Conservation (phyloP, 257 asterid species). For the Solanum habrochaites region DNA sequence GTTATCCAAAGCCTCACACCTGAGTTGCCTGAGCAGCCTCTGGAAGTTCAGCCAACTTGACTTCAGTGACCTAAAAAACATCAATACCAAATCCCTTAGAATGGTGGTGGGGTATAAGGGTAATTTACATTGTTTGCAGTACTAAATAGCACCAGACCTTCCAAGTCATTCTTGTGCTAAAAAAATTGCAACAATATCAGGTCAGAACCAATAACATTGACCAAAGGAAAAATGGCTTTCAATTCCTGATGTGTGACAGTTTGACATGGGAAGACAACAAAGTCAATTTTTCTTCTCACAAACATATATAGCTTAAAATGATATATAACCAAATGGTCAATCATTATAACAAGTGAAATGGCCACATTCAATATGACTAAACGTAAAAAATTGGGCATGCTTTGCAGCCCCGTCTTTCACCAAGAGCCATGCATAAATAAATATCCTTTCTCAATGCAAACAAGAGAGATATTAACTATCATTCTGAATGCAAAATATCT, state of each 20-base stretch:
- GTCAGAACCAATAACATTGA: not conserved
- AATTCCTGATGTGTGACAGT: not conserved
- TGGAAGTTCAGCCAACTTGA: slow-evolving; percentile 1
- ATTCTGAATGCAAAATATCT: not conserved
- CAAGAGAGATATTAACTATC: not conserved
- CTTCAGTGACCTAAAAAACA: not conserved
- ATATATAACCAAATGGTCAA: not conserved
- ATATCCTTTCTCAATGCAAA: not conserved
- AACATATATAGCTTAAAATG: not conserved
- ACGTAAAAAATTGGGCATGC: not conserved
- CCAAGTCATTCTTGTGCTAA: not conserved
- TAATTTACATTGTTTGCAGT: not conserved
- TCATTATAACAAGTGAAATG: not conserved
- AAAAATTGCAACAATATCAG: not conserved
- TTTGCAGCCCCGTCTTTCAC: not conserved
- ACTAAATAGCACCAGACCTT: not conserved
- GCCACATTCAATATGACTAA: not conserved
- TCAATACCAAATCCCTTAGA: not conserved
- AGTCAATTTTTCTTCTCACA: not conserved
- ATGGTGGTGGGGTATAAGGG: not conserved
- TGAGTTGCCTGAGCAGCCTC: slow-evolving; percentile 4
- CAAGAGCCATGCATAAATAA: not conserved
- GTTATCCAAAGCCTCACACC: not conserved
- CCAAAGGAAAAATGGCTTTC: not conserved
- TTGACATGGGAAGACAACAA: not conserved